These are phyloP conservation scores for Penicillium malachiteum DNA, from an alignment of 495 filamentous ascomycete genomes.

Conservation along the genomic window DNA sequence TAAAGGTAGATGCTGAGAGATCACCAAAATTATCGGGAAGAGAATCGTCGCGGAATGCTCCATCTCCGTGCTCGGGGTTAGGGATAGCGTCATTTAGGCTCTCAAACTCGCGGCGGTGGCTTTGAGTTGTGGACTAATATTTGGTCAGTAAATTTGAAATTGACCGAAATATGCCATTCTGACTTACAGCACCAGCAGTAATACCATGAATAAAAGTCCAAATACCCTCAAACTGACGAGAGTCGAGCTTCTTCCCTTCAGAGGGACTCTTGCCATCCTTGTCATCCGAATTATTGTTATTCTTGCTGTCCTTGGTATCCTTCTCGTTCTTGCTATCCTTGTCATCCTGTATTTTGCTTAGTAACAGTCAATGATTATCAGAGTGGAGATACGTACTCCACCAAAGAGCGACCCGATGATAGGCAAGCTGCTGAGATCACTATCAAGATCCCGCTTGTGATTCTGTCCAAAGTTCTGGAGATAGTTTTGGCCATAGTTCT, in stretches of 20 bases:
- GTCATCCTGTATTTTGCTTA: background rate
- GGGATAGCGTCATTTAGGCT: background rate
- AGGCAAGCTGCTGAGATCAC: slow-evolving; percentile 12
- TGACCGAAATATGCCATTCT: background rate
- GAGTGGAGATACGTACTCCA: slow-evolving; percentile 4
- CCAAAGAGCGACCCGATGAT: slow-evolving; percentile 14
- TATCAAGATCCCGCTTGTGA: slow-evolving; percentile 5
- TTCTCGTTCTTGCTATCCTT: background rate
- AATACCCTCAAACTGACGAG: background rate
- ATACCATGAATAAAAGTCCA: background rate
- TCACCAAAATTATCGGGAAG: background rate
- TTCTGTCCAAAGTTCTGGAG: slow-evolving; percentile 10
- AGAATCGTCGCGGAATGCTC: background rate
- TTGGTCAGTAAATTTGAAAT: background rate
- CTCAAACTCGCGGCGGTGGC: background rate
- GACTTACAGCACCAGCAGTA: background rate
- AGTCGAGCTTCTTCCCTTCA: background rate
- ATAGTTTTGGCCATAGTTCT: slow-evolving; percentile 11
- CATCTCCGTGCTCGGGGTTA: background rate
- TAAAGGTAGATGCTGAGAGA: background rate
- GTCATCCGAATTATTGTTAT: background rate
- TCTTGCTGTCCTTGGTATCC: background rate
- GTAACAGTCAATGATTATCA: background rate
- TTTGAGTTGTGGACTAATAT: background rate
- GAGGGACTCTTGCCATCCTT: background rate